A percentile compares a stretch with the other conserved stretches of the same genome.
These are phyloP conservation scores for Scytalidium lignicola DNA, from an alignment of 2,329 filamentous ascomycete species.

Conservation along the genomic window DNA sequence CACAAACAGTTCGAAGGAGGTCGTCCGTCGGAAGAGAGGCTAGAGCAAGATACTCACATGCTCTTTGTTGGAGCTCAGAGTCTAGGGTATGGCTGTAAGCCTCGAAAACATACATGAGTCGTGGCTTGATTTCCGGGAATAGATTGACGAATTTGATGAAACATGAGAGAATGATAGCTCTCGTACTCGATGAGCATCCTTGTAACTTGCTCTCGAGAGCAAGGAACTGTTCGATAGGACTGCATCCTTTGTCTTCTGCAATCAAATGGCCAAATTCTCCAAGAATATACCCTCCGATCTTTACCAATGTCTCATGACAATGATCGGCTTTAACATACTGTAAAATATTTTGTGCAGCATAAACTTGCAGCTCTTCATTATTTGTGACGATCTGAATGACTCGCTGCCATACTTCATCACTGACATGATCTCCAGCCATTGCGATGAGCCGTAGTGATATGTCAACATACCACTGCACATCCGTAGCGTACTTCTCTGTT, in stretches of 20 bases:
- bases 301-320: constrained; percentile 94
- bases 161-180: constrained; percentile 89
- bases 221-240: constrained; percentile 94
- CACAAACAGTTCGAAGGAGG: constrained; percentile 85
- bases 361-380: constrained; percentile 96
- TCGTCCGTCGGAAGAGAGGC: constrained; percentile 86
- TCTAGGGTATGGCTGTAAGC: constrained; percentile 93
- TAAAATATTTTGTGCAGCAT: constrained; percentile 88
- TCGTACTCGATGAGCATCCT: constrained; percentile 80
- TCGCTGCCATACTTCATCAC: constrained; percentile 97
- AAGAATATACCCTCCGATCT: constrained; percentile 93
- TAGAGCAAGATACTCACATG: constrained; percentile 88
- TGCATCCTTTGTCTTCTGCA: constrained; percentile 85
- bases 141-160: constrained; percentile 98
- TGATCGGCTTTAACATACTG: constrained; percentile 89
- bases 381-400: constrained; percentile 99
- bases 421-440: constrained; percentile 96
- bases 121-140: constrained; percentile 97
- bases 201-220: constrained; percentile 87
- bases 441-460: constrained; percentile 91
- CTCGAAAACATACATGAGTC: constrained; percentile 84
- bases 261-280: constrained; percentile 97
- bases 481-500: constrained; percentile 96
- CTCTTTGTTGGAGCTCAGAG: constrained; percentile 90
- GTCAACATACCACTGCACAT: constrained; percentile 99